Evolutionary conservation across 129 eudicot genomes (phyloP).

Genomic region (carrot (Daucus carota)): DH1_v3.0 NC_030388.2:15253501-15254000

Average conservation of each 20-base stretch:
- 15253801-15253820: constrained; percentile 63
- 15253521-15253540: too few relatives aligned
- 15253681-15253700: background rate
- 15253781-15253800: constrained; percentile 77
- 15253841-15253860: constrained; percentile 79
- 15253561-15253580: too few relatives aligned
- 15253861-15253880: constrained; percentile 80
- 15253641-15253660: background rate
- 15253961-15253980: too few relatives aligned
- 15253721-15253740: background rate
- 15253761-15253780: constrained; percentile 73
- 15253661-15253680: background rate
- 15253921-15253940: too few relatives aligned
- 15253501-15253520: too few relatives aligned
- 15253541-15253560: too few relatives aligned
- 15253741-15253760: constrained; percentile 13
- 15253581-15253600: too few relatives aligned
- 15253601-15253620: too few relatives aligned
- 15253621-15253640: background rate
- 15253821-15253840: constrained; percentile 59
- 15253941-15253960: too few relatives aligned
- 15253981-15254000: too few relatives aligned
- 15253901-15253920: constrained; percentile 72
- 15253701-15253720: background rate
- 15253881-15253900: constrained; percentile 76